Base-by-base conservation (phyloP, 345 rosid genomes). In the Turritis glabra region DNA sequence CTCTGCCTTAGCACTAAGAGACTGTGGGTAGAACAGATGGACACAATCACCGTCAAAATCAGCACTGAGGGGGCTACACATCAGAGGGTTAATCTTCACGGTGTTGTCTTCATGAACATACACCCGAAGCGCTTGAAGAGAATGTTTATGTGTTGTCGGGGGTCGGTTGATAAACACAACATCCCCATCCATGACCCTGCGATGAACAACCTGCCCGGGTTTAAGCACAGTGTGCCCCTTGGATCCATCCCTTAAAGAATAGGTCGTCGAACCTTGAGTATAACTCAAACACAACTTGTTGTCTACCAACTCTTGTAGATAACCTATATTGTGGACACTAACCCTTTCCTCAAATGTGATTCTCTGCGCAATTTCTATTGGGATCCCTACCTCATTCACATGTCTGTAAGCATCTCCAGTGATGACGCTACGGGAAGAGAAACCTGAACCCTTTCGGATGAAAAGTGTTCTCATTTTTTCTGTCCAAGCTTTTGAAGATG, bases 21-120 rank as follows among this genome's bases (percentile, higher is more conserved):
- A 90, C 76, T 95, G 97, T 0, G 99, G 99, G 77, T 92, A 95
- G 73, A 95, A 95, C 5, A 95, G 67, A 76, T 95, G 97, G 74
- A 95, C 81, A 48, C 99, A 95, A 58, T 95, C 97, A 14, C 99
- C 99, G 83, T 95, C 99, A 77, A 95, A 95, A 78, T 95, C 99
- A 73, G 99, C 97, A 83, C 97, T 84, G 43, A 95, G 65, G 5
- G 99, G 99, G 33, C 91, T 84, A 81, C 99, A 95, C 48, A 95
- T 95, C 10, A 95, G 73, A 26, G 97, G 99, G 67, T 95, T 95
- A 8, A 95, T 92, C 82, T 95, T 95, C 47, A 95, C 99, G 0
- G 93, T 86, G 80, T 95, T 97, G 70, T 90, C 99, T 54, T 92
- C 96, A 35, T 95, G 99, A 21, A 92, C 82, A 82, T 95, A 95